A percentile compares a stretch with the other conserved stretches of the same genome.
Evolutionary conservation across 1,139 yeast species (phyloP).

Genomic region (Yamadazyma atlantica): DNA sequence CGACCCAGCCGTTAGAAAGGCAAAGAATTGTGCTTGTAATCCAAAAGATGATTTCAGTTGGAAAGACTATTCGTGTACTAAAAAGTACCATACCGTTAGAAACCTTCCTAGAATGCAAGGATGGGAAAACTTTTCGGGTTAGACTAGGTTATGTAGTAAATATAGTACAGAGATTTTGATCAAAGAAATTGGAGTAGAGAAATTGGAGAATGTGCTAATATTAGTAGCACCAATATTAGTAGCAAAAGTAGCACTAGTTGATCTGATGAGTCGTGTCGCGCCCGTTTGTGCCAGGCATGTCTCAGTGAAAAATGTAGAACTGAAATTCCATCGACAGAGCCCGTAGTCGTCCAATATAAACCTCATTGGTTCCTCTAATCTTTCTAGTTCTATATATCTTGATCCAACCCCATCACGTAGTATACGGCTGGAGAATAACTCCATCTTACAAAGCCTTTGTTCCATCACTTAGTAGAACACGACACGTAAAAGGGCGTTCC

Average conservation of each 20-base stretch:
- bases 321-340: neutral
- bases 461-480: no score
- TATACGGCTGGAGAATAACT: no score
- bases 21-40: conserved; percentile 68
- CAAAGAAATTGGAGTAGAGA: neutral
- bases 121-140: conserved; percentile 61
- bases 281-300: neutral
- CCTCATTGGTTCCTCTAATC: no score
- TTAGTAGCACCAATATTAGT: no score
- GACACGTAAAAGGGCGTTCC: no score
- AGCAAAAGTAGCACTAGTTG: no score
- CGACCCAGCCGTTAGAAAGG: conserved; percentile 50
- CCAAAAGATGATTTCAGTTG: conserved; percentile 80
- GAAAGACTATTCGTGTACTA: conserved; percentile 83
- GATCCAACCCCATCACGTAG: no score
- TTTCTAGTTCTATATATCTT: no score
- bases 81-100: conserved; percentile 64
- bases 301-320: neutral
- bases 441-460: neutral
- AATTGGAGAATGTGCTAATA: no score
- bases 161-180: neutral
- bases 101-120: conserved; percentile 68
- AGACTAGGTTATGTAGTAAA: neutral
- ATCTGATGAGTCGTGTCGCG: neutral
- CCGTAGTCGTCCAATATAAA: no score